A percentile compares a stretch with the other conserved stretches of the same genome.
These are phyloP conservation scores for Leptographium galeiforme DNA, from an alignment of 2,329 filamentous ascomycete species.

Conservation along the genomic window DNA sequence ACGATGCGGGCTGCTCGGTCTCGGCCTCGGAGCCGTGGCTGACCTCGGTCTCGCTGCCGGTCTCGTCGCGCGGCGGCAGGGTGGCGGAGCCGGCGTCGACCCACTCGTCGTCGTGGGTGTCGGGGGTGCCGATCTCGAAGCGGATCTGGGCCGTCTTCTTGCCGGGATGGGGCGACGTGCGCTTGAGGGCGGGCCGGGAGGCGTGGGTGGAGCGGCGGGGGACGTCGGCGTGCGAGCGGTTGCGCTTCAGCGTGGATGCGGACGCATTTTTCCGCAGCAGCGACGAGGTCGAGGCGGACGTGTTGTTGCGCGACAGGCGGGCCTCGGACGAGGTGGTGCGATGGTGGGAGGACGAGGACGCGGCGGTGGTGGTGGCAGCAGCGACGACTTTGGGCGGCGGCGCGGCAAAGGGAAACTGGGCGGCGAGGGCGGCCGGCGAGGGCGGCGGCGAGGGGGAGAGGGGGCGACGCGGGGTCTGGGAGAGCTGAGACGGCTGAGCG, in stretches of 20 bases:
- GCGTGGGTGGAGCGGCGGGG: constrained; percentile 32
- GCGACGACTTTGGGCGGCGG: constrained; percentile 7
- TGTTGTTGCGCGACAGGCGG: constrained; percentile 27
- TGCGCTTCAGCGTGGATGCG: constrained; percentile 43
- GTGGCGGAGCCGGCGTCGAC: constrained; percentile 48
- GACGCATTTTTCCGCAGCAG: constrained; percentile 42
- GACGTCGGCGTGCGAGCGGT: constrained; percentile 45
- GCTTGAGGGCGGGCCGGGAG: constrained; percentile 25
- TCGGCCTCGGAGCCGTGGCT: background rate
- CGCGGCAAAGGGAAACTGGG: constrained; percentile 14
- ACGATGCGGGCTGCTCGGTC: background rate
- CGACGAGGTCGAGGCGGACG: constrained; percentile 28
- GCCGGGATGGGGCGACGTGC: constrained; percentile 36
- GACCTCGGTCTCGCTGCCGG: background rate
- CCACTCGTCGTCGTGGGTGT: constrained; percentile 45
- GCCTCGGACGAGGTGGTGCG: constrained; percentile 34
- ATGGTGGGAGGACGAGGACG: constrained; percentile 26
- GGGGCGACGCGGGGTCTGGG: constrained; percentile 21
- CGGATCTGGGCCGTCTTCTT: constrained; percentile 33
- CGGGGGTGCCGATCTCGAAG: constrained; percentile 45
- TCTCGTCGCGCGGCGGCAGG: background rate
- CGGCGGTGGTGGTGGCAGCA: no score
- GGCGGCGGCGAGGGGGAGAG: constrained; percentile 23
- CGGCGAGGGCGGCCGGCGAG: constrained; percentile 22
- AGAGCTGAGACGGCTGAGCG: constrained; percentile 5